Evolutionary conservation across 345 rosid species (phyloP).

Genomic region (Salix exigua): DNA sequence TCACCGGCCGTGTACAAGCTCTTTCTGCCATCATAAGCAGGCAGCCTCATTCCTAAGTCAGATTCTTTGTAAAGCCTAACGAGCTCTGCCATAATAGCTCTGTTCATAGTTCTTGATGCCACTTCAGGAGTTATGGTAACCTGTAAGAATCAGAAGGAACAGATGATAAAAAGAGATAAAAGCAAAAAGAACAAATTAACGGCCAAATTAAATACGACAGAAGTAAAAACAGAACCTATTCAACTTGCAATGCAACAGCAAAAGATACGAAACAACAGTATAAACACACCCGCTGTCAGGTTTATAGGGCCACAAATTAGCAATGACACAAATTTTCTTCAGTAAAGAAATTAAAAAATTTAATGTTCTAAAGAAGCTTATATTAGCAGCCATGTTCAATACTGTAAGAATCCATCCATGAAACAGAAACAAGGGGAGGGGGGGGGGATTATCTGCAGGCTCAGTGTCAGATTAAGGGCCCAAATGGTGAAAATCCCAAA

Average conservation of each 20-base stretch:
- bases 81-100: constrained; percentile 92
- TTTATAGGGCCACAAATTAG: constrained; percentile 33
- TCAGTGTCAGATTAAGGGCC: constrained; percentile 22
- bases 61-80: constrained; percentile 83
- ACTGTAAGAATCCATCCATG: background rate
- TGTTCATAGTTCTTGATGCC: constrained; percentile 75
- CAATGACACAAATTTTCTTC: constrained; percentile 17
- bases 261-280: constrained; percentile 23
- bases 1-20: constrained; percentile 95
- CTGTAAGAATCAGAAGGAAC: constrained; percentile 49
- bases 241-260: constrained; percentile 35
- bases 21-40: constrained; percentile 98
- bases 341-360: background rate
- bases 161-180: constrained; percentile 33
- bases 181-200: constrained; percentile 48
- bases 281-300: constrained; percentile 31
- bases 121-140: constrained; percentile 95
- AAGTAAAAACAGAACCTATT: constrained; percentile 20
- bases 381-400: background rate
- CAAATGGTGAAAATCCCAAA: background rate
- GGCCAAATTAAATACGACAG: constrained; percentile 7
- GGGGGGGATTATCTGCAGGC: background rate
- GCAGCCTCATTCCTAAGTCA: constrained; percentile 84
- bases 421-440: background rate
- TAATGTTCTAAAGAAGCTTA: background rate